Percentiles rank a stretch among this genome's conserved stretches.
Conservation (phyloP, 2,329 filamentous ascomycete species). For the Lasiodiplodia gonubiensis region DNA sequence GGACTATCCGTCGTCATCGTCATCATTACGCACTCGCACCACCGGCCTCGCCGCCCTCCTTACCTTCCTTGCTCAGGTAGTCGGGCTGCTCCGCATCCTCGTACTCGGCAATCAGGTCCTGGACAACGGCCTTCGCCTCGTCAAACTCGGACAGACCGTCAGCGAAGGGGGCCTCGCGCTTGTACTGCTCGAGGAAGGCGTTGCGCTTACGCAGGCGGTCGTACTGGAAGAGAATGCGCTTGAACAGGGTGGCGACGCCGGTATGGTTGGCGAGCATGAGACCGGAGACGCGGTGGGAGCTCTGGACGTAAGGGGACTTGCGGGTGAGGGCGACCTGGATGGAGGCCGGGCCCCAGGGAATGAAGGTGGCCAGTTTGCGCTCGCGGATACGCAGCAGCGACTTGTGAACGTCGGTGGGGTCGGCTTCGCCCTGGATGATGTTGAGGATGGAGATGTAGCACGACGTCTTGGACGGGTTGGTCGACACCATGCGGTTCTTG, state of each 20-base stretch:
- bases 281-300: constrained; percentile 91
- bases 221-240: constrained; percentile 89
- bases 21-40: not conserved
- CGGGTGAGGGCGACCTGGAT: constrained; percentile 98
- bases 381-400: constrained; percentile 94
- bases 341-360: constrained; percentile 96
- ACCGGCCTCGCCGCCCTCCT: not conserved
- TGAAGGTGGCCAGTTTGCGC: constrained; percentile 91
- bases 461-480: constrained; percentile 91
- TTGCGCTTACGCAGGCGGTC: constrained; percentile 94
- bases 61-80: constrained; percentile 77
- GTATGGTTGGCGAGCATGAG: constrained; percentile 99
- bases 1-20: not conserved
- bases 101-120: constrained; percentile 91
- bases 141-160: constrained; percentile 95
- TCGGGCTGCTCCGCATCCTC: constrained; percentile 91
- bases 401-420: constrained; percentile 97
- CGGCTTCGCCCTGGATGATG: constrained; percentile 98
- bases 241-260: constrained; percentile 95
- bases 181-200: constrained; percentile 95
- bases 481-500: constrained; percentile 99
- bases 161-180: constrained; percentile 90
- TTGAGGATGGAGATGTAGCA: constrained; percentile 99
- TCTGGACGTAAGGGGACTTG: constrained; percentile 93
- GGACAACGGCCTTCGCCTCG: constrained; percentile 88